Base-by-base conservation (phyloP, 257 asterid species). In the Voacanga thouarsii region DNA sequence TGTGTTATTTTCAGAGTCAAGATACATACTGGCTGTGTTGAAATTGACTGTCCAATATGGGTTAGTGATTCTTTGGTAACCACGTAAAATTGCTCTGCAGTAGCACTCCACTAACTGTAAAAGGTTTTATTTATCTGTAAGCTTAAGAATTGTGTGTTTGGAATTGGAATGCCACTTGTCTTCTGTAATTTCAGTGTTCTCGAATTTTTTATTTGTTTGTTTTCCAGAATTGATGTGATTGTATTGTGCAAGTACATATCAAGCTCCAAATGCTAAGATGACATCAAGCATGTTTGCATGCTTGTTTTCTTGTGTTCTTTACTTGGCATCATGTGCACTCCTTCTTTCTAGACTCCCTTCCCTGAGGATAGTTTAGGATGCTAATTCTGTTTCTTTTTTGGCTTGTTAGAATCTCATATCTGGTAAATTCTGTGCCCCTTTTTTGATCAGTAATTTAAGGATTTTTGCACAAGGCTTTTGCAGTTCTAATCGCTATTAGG, bases 341-440 rank as follows among this genome's bases (percentile, higher is more conserved):
- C 37, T 43, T 44, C 3, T 1, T 44, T 16, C 43, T 45, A n/a
- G 23, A 23, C 60, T 75, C 24, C 47, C 43, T 15, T 60, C 28
- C 53, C 41, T n/a, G 57, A 41, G 78, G 50, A 63, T 76, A 24
- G 33, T 63, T 53, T 41, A 18, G 43, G 72, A 47, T 61, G 72
- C 47, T 39, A 60, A 18, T 43, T 60, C 7, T 30, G 19, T 75
- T 33, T 33, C 30, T 21, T 24, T 51, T 75, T 59, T 21, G 43
- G 47, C 63, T 39, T 72, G 0, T 59, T 43, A 43, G 45, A n/a
- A 59, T 61, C 71, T 44, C 56, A 26, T 60, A n/a, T 61, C 33
- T 45, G 11, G 74, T 21, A 28, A 51, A 47, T 21, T 0, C 37
- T 10, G 26, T 14, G 33, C 8, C 0, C 56, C 23, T 69, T 3